Conservation (phyloP, 2,329 filamentous ascomycete species). For the Diaporthe capsici region DNA sequence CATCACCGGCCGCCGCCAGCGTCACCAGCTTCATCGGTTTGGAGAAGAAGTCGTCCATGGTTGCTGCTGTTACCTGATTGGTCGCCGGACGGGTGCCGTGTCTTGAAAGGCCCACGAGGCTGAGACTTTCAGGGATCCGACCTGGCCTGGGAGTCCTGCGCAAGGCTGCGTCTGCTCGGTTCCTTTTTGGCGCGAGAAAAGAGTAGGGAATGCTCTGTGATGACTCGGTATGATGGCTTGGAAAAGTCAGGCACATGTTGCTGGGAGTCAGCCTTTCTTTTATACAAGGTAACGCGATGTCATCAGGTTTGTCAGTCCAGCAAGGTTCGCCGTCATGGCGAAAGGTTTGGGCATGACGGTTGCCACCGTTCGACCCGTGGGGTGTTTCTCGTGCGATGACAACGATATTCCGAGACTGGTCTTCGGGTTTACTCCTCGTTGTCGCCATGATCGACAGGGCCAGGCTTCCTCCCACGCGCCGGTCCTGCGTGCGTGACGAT, state of each 20-base stretch:
- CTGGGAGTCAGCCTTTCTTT: constrained; percentile 23
- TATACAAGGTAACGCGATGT: constrained; percentile 25
- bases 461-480: background rate
- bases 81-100: background rate
- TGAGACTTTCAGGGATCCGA: background rate
- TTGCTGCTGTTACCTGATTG: background rate
- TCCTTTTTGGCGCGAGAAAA: constrained; percentile 1
- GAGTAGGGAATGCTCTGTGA: background rate
- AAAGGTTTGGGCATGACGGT: background rate
- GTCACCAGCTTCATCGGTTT: constrained; percentile 27
- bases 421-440: background rate
- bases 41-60: constrained; percentile 21
- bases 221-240: constrained; percentile 14
- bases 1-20: constrained; percentile 8
- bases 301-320: constrained; percentile 4
- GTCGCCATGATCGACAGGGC: constrained; percentile 16
- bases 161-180: constrained; percentile 16
- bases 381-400: background rate
- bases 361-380: constrained; percentile 6
- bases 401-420: background rate
- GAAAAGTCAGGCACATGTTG: constrained; percentile 15
- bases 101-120: background rate
- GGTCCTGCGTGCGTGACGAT: background rate
- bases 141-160: background rate
- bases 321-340: constrained; percentile 20